phyloP scores from a whole-genome alignment of 2,329 filamentous ascomycete species.

The Polytolypa hystricis region DNA sequence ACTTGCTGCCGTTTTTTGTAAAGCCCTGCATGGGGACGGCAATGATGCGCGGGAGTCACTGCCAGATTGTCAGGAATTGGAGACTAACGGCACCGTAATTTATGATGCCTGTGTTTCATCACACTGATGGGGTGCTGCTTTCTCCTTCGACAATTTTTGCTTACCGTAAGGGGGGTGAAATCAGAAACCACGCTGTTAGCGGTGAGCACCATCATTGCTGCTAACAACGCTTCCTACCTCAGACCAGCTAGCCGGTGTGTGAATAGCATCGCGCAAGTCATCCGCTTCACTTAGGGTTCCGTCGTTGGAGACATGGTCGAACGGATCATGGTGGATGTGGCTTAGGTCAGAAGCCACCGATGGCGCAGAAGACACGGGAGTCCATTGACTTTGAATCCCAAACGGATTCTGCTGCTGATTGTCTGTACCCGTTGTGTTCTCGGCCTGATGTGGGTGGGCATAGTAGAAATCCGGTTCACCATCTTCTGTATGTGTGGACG shows the following conservation, averaged over 20 bases:
- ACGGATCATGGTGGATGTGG: conserved; percentile 23
- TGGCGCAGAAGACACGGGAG: conserved; percentile 23
- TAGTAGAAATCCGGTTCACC: conserved; percentile 22
- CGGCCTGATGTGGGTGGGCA: conserved; percentile 18
- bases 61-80: too few relatives aligned
- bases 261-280: conserved; percentile 19
- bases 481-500: conserved; percentile 22
- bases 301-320: conserved; percentile 21
- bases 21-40: too few relatives aligned
- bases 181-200: conserved; percentile 6
- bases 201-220: conserved; percentile 24
- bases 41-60: too few relatives aligned
- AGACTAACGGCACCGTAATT: too few relatives aligned
- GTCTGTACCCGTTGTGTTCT: conserved; percentile 8
- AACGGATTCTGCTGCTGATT: conserved; percentile 11
- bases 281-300: conserved; percentile 30
- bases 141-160: too few relatives aligned
- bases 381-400: conserved; percentile 14
- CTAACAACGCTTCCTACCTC: conserved; percentile 35
- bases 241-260: conserved; percentile 34
- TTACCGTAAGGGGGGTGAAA: too few relatives aligned
- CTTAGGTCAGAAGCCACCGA: conserved; percentile 28
- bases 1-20: too few relatives aligned
- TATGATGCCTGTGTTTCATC: too few relatives aligned
- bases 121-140: too few relatives aligned